Conservation (phyloP, 345 rosid species). For the Cardiospermum halicacabum region DNA sequence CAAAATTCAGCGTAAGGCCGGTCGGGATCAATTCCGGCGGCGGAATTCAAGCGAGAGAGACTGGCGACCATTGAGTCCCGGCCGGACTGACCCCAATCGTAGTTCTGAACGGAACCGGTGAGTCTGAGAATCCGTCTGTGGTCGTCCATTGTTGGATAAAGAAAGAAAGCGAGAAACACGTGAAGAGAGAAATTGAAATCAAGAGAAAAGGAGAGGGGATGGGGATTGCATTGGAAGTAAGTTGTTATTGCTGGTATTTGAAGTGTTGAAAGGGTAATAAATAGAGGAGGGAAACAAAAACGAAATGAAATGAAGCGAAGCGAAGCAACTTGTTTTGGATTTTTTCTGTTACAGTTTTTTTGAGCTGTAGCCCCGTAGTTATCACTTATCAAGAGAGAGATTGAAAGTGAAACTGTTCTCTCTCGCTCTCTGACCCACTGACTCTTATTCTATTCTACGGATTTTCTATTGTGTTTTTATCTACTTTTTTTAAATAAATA, state of each 20-base stretch:
- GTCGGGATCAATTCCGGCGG: conserved; percentile 31
- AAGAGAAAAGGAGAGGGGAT: neutral
- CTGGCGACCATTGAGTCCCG: conserved; percentile 63
- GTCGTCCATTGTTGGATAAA: conserved; percentile 27
- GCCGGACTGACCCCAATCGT: conserved; percentile 83
- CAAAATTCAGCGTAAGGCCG: conserved; percentile 75
- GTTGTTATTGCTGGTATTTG: conserved; percentile 26
- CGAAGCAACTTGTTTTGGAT: conserved; percentile 8
- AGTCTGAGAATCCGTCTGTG: conserved; percentile 36
- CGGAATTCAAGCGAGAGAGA: conserved; percentile 56
- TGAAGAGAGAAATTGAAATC: neutral
- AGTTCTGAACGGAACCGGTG: conserved; percentile 69
- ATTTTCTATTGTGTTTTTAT: too few species aligned
- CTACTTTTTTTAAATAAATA: too few species aligned
- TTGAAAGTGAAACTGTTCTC: conserved; percentile 2
- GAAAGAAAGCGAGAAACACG: neutral
- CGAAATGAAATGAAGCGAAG: neutral
- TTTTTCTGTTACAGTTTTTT: too few species aligned
- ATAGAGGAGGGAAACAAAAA: conserved; percentile 27
- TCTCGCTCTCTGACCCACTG: conserved; percentile 3
- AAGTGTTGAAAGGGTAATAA: conserved; percentile 32
- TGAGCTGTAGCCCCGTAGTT: too few species aligned
- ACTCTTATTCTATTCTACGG: too few species aligned
- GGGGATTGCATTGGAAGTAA: neutral
- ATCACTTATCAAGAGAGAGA: neutral